Evolutionary conservation across 2,329 filamentous ascomycete genomes (phyloP), one percentile per base, ranked within the genome.

Genomic region (Rhynchosporium secalis): DNA sequence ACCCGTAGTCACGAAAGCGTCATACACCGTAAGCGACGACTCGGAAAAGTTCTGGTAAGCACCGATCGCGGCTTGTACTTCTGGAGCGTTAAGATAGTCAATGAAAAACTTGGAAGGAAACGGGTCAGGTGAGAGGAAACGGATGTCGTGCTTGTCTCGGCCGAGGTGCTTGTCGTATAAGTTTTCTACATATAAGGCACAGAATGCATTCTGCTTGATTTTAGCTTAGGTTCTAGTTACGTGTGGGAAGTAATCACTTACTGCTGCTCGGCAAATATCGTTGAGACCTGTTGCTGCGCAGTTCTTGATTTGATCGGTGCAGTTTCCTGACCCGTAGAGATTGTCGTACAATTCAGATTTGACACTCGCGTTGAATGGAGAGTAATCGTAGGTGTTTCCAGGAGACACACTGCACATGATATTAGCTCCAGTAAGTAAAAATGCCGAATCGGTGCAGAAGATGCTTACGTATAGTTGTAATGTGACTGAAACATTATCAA

Each of bases 141-240:
- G 79, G 68, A 86, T 79, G 66, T 88, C 85, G 71, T 86, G 86
- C 68, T 84, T 80, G 72, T 86, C 83, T 43, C 85, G 78, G 1
- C 77, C 77, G 0, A 80, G 74, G 64, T 81, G 78, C n/a, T 73
- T 71, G 68, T 84, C 82, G 58, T 81, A 82, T 15, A 83, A 67
- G 15, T 65, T 68, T 66, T 87, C 82, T 3, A 87, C 82, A 33
- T 84, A 75, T 57, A 75, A 63, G 41, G 74, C 75, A 74, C 85
- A 88, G 72, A 84, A 86, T 61, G 73, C 74, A 71, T 86, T 83
- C 56, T 63, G 20, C n/a, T n/a, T 6, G 20, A 47, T 4, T 15
- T 54, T 46, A 60, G 49, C 45, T 55, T n/a, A 8, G 12, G 6
- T 8, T 38, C 13, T 38, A 43, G 15, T n/a, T n/a, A 8, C 5